Conservation (phyloP, 2,329 filamentous ascomycete species). For the Microdochium nivale region DNA sequence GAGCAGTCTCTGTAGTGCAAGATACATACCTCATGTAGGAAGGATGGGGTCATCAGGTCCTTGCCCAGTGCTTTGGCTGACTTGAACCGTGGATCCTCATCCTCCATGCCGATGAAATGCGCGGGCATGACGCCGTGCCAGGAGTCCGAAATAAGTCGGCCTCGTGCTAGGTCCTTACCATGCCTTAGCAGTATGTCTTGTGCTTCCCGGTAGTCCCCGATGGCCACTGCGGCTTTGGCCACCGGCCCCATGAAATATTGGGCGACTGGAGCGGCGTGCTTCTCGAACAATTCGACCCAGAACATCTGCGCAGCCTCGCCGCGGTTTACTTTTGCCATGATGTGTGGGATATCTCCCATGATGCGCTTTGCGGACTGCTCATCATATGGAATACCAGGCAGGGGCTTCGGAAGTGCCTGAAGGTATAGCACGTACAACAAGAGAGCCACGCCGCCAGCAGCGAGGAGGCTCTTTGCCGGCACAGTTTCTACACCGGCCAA, state of each 20-base stretch:
- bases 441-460: background rate
- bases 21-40: slow-evolving; percentile 1
- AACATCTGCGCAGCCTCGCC: slow-evolving; percentile 5
- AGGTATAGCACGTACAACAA: slow-evolving; percentile 4
- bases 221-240: slow-evolving; percentile 2
- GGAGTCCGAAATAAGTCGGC: background rate
- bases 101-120: slow-evolving; percentile 1
- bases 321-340: slow-evolving; percentile 2
- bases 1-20: background rate
- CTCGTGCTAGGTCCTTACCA: slow-evolving; percentile 5
- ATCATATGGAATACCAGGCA: slow-evolving; percentile 9
- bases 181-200: slow-evolving; percentile 7
- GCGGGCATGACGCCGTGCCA: slow-evolving; percentile 2
- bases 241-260: slow-evolving; percentile 8
- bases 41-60: slow-evolving; percentile 4
- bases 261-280: slow-evolving; percentile 4
- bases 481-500: background rate
- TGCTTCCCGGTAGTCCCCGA: slow-evolving; percentile 6
- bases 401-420: slow-evolving; percentile 5
- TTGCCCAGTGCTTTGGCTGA: slow-evolving; percentile 1
- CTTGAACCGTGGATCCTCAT: background rate
- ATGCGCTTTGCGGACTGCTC: slow-evolving; percentile 2
- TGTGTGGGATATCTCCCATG: slow-evolving; percentile 5
- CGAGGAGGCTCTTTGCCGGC: background rate
- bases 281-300: slow-evolving; percentile 1